phyloP scores from a whole-genome alignment of 805 yeast species.

The Saturnispora bothae region DNA sequence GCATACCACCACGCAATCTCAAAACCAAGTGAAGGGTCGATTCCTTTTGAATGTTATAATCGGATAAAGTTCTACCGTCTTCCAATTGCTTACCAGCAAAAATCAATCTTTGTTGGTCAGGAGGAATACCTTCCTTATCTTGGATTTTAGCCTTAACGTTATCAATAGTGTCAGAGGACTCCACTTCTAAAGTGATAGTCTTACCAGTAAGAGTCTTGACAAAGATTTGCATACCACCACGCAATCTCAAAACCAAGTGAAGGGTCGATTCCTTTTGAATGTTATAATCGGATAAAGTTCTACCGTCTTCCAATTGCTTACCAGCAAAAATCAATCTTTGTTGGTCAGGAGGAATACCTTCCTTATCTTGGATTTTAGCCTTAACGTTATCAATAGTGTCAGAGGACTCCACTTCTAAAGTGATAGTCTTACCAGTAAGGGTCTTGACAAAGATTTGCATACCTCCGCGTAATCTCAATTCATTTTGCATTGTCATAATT shows the following conservation, averaged over 20 bases:
- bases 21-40: slow-evolving; percentile 93
- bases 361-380: slow-evolving; percentile 92
- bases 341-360: slow-evolving; percentile 50
- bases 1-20: slow-evolving; percentile 76
- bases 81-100: slow-evolving; percentile 99
- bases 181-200: slow-evolving; percentile 84
- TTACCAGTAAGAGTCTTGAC: slow-evolving; percentile 53
- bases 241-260: slow-evolving; percentile 75
- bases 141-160: slow-evolving; percentile 93
- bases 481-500: slow-evolving; percentile 22
- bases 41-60: slow-evolving; percentile 99
- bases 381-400: slow-evolving; percentile 94
- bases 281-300: slow-evolving; percentile 85
- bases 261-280: slow-evolving; percentile 44
- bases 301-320: slow-evolving; percentile 52
- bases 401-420: slow-evolving; percentile 77
- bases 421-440: slow-evolving; percentile 97
- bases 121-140: slow-evolving; percentile 97
- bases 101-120: slow-evolving; percentile 98
- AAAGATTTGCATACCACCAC: slow-evolving; percentile 71
- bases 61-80: slow-evolving; percentile 97
- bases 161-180: slow-evolving; percentile 95
- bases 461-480: background rate
- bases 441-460: slow-evolving; percentile 99
- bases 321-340: slow-evolving; percentile 37